Evolutionary conservation across 495 filamentous ascomycete genomes (phyloP).

Genomic region (Trichocladium uniseriatum): DNA sequence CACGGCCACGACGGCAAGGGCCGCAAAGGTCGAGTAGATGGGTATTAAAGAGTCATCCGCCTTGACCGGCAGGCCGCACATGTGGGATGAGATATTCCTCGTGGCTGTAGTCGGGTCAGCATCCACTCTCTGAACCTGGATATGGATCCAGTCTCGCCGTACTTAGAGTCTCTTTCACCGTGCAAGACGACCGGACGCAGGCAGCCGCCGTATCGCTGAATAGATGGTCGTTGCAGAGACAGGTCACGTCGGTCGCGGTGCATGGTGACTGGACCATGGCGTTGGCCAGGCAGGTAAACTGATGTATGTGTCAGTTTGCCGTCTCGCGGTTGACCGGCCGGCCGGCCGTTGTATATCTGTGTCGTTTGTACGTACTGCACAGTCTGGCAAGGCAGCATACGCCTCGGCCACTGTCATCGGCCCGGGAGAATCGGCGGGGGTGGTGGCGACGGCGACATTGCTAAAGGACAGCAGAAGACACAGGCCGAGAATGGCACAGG

Average conservation of each 20-base stretch:
- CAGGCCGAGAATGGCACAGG: conserved; percentile 2
- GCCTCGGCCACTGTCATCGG: not conserved
- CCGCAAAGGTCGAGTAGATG: conserved; percentile 13
- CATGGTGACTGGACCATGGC: conserved; percentile 11
- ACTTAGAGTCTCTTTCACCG: conserved; percentile 12
- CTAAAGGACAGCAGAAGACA: not conserved
- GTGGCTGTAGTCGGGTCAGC: conserved; percentile 5
- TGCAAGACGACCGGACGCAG: conserved; percentile 13
- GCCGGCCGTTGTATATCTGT: not conserved
- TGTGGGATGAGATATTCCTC: conserved; percentile 10
- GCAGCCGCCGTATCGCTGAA: not conserved
- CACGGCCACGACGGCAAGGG: conserved; percentile 15
- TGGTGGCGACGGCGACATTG: not conserved
- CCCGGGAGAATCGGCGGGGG: not conserved
- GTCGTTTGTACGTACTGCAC: not conserved
- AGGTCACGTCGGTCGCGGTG: conserved; percentile 5
- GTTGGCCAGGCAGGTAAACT: not conserved
- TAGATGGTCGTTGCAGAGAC: conserved; percentile 12
- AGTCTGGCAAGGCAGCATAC: not conserved
- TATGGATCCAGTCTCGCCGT: not conserved
- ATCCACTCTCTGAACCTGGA: not conserved
- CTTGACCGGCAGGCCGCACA: conserved; percentile 8
- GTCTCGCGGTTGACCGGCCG: not conserved
- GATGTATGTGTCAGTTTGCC: not conserved
- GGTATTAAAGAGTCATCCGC: conserved; percentile 10